These are phyloP conservation scores for Hanseniaspora taiwanica DNA, from an alignment of 805 yeast genomes.

Conservation along the genomic window DNA sequence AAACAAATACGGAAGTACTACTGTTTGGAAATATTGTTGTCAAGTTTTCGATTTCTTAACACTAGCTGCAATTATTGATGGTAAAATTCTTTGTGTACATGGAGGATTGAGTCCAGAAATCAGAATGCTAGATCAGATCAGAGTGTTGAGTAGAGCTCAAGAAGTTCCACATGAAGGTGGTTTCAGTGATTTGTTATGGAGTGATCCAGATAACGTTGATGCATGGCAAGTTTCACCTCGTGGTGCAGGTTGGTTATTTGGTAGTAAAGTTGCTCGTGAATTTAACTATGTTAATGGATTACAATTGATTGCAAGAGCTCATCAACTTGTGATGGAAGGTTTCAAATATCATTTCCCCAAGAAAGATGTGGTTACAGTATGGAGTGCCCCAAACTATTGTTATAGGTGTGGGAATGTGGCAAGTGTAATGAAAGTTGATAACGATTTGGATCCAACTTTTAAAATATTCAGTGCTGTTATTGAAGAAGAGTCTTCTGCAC, in stretches of 20 bases:
- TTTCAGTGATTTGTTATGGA: constrained; percentile 94
- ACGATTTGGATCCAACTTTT: constrained; percentile 74
- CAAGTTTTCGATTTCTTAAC: constrained; percentile 92
- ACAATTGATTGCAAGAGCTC: constrained; percentile 86
- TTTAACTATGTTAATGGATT: constrained; percentile 91
- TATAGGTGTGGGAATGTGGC: constrained; percentile 98
- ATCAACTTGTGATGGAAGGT: constrained; percentile 97
- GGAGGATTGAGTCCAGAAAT: constrained; percentile 97
- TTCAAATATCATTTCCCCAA: constrained; percentile 93
- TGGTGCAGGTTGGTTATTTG: constrained; percentile 98
- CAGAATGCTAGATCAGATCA: constrained; percentile 90
- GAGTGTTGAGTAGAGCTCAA: constrained; percentile 90
- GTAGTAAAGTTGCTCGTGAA: constrained; percentile 85
- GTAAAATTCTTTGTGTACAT: constrained; percentile 87
- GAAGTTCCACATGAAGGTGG: constrained; percentile 99
- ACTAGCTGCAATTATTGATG: constrained; percentile 91
- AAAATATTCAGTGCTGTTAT: constrained; percentile 93
- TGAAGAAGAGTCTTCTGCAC: constrained; percentile 38
- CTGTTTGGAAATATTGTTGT: constrained; percentile 94
- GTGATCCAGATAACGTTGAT: constrained; percentile 94
- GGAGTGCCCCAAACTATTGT: constrained; percentile 97
- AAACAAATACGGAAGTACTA: constrained; percentile 84
- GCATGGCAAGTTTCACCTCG: constrained; percentile 98
- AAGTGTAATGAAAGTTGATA: constrained; percentile 92
- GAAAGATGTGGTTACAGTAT: constrained; percentile 91